Evolutionary conservation across 306 rosid genomes (phyloP).

Genomic region (Medicago lupulina): DNA sequence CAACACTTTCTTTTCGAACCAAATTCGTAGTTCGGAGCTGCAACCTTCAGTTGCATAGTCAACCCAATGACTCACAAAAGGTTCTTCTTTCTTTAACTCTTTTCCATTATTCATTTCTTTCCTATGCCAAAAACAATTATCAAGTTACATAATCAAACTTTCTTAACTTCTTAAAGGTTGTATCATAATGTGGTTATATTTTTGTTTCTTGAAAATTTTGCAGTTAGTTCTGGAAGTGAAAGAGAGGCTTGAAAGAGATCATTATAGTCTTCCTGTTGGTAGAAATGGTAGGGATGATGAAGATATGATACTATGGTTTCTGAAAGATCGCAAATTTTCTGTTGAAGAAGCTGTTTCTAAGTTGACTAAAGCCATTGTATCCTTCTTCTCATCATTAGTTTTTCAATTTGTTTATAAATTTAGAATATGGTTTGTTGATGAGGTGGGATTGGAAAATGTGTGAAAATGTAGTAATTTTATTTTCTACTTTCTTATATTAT

Average conservation of each 20-base stretch:
- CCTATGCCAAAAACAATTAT: too few relatives aligned
- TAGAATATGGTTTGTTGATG: too few relatives aligned
- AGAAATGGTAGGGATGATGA: conserved; percentile 94
- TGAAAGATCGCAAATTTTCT: conserved; percentile 80
- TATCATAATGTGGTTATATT: conserved; percentile 13
- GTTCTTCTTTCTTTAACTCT: conserved; percentile 37
- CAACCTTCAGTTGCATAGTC: conserved; percentile 35
- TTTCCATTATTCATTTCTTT: neutral
- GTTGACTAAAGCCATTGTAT: conserved; percentile 87
- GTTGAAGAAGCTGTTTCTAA: conserved; percentile 69
- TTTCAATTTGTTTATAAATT: too few relatives aligned
- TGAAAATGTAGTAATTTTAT: too few relatives aligned
- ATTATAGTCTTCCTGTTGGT: conserved; percentile 72
- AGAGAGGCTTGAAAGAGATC: conserved; percentile 74
- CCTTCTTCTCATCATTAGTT: conserved; percentile 41
- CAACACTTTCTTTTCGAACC: conserved; percentile 39
- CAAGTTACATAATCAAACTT: neutral
- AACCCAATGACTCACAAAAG: conserved; percentile 56
- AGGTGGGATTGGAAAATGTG: too few relatives aligned
- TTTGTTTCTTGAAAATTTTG: conserved; percentile 15
- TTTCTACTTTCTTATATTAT: too few relatives aligned
- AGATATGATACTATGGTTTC: conserved; percentile 93
- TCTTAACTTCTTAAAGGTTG: neutral
- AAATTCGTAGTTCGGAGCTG: conserved; percentile 53
- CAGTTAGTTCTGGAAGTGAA: conserved; percentile 87